Evolutionary conservation across 2,329 filamentous ascomycete species (phyloP).

Genomic region (Pseudogymnoascus sp.): DNA sequence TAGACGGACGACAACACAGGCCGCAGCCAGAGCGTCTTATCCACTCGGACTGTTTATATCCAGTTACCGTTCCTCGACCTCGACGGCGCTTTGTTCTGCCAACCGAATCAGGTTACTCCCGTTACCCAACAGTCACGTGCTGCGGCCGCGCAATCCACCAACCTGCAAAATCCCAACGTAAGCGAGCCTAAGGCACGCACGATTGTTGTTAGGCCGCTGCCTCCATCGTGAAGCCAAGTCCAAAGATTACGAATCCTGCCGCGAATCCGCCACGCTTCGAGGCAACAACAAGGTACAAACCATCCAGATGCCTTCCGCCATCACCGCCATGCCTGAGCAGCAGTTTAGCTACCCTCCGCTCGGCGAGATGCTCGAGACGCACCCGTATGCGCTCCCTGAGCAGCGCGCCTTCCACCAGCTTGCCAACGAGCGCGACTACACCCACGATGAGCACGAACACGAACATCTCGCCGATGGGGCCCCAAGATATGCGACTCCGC

Average conservation of each 20-base stretch:
- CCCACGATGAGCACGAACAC: constrained; percentile 15
- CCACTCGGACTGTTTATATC: not conserved
- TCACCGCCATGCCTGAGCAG: constrained; percentile 12
- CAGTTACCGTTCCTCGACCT: not conserved
- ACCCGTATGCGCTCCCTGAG: constrained; percentile 3
- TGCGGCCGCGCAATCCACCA: not conserved
- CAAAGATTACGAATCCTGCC: constrained; percentile 6
- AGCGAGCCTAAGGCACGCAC: constrained; percentile 6
- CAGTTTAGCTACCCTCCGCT: constrained; percentile 15
- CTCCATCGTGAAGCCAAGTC: constrained; percentile 11
- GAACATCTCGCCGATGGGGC: constrained; percentile 26
- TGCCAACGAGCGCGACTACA: constrained; percentile 14
- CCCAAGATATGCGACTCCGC: constrained; percentile 26
- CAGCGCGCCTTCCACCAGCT: constrained; percentile 14
- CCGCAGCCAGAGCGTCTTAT: not conserved
- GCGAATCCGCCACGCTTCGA: constrained; percentile 4
- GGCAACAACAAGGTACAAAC: constrained; percentile 8
- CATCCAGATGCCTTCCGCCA: constrained; percentile 1
- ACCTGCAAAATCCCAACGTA: not conserved
- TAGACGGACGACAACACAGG: not conserved
- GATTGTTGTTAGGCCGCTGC: constrained; percentile 7
- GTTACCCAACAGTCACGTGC: not conserved
- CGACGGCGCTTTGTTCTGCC: not conserved
- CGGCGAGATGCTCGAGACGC: constrained; percentile 8
- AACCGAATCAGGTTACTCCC: not conserved